Evolutionary conservation across 345 rosid species (phyloP), one percentile per base, ranked within the genome.

Genomic region (Citrus inodora): DNA sequence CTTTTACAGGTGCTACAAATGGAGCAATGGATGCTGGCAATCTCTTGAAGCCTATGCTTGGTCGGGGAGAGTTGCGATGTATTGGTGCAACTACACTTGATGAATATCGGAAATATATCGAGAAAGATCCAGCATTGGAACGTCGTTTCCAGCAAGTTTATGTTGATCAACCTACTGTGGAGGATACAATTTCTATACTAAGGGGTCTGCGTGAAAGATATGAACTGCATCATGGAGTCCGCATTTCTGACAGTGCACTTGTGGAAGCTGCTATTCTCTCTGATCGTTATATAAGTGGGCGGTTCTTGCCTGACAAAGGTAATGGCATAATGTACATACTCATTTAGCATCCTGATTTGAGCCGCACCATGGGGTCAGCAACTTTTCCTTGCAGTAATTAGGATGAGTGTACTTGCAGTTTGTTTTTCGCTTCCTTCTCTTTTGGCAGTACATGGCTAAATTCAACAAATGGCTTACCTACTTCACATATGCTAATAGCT

Each of bases 11-110:
- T 87, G 98, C 99, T 28, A 97, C 99, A 75, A 93, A 88, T 86
- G 99, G 99, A 70, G 98, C 99, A 4, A 93, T 97, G 99, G 99
- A 97, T 86, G 99, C 98, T 19, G 98, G 99, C 73, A 97, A 94
- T 85, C 89, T 97, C 76, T 85, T 97, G 89, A 97, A 97, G 81
- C 99, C 99, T 9, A 97, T 97, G 99, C 94, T 97, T 80, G 98
- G 99, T 81, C 86, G 99, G 14, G 99, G 99, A 40, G 99, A 97
- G 83, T 77, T 97, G 80, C 91, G 98, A 25, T 97, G 99, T 66
- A 97, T 97, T 59, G 98, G 98, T 67, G 99, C 99, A 63, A 94
- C 99, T 28, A 97, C 99, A 8, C 86, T 97, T 77, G 98, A 97
- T 76, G 99, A 97, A 79, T 94, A 91, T 78, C 94, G 96, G 7